Evolutionary conservation across 2,329 filamentous ascomycete genomes (phyloP), one percentile per base, ranked within the genome.

Genomic region (Tolypocladium cylindrosporum): DNA sequence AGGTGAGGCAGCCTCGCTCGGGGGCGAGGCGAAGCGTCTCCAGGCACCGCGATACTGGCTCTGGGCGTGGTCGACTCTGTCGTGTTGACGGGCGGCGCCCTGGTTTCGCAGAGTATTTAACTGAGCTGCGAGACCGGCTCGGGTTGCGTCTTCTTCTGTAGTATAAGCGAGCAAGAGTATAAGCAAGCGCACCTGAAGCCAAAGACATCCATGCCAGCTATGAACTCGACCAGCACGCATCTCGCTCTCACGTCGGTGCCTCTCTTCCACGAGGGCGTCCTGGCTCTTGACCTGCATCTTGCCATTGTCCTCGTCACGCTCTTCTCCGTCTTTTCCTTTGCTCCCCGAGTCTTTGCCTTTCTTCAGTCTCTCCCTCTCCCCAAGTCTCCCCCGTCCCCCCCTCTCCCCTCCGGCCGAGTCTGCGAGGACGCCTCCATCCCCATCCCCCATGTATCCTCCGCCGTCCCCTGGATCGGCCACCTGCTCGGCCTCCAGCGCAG

Each of bases 391-490:
- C 24, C 4, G 24, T 27, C 24, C 24, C 24, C 3, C 24, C 40
- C 42, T 36, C 31, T 13, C 16, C 6, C 48, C 10, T 51, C 48
- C 48, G 9, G 14, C 31, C 48, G n/a, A 36, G 48, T 13, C 48
- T n/a, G 27, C 31, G 10, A 10, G 11, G 19, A 21, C 11, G 37
- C 16, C 9, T 14, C 24, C 36, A 21, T 10, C 4, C 13, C 16
- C 10, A n/a, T 67, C 4, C 66, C 65, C 1, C 61, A 59, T 14
- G 56, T 68, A 1, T 60, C 62, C 2, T 59, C 64, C 2, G 6
- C 59, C 13, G 58, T 68, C 50, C 67, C 67, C 8, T 66, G 60
- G 57, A 21, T 68, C 9, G 67, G 67, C 5, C 67, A 69, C 39
- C 61, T 67, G 36, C 57, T 67, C 39, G 62, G 63, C 0, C 61